Evolutionary conservation across 345 rosid genomes (phyloP).

Genomic region (Turritis glabra): DNA sequence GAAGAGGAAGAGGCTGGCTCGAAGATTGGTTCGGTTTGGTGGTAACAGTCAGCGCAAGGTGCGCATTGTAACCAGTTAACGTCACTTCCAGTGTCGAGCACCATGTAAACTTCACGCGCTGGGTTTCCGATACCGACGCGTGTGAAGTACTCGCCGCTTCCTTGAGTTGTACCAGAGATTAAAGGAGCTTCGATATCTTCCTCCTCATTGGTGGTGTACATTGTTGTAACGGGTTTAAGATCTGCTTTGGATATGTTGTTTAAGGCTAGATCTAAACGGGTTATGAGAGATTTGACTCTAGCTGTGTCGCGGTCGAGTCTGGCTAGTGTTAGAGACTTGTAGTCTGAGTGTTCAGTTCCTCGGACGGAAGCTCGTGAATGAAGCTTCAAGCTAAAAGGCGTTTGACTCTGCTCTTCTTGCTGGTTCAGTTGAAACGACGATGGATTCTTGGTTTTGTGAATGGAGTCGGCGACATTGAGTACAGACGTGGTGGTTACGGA

Average conservation of each 20-base stretch:
- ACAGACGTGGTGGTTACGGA: conserved; percentile 30
- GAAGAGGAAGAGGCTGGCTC: conserved; percentile 73
- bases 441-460: conserved; percentile 37
- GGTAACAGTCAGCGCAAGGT: conserved; percentile 89
- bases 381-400: conserved; percentile 45
- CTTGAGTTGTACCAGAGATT: conserved; percentile 77
- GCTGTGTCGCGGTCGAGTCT: conserved; percentile 72
- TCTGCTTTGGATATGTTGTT: conserved; percentile 45
- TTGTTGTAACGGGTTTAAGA: conserved; percentile 47
- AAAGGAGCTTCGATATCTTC: conserved; percentile 53
- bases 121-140: conserved; percentile 84
- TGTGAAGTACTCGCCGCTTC: conserved; percentile 95
- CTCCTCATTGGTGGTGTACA: conserved; percentile 14
- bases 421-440: conserved; percentile 34
- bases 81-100: conserved; percentile 88
- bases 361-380: conserved; percentile 52
- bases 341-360: conserved; percentile 48
- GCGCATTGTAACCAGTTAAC: conserved; percentile 89
- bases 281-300: conserved; percentile 56
- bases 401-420: conserved; percentile 28
- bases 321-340: conserved; percentile 61
- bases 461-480: conserved; percentile 51
- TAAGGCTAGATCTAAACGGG: conserved; percentile 57
- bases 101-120: conserved; percentile 66
- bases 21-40: conserved; percentile 82